phyloP scores from a whole-genome alignment of 129 eudicot genomes.

The Dittrichia graveolens region DNA sequence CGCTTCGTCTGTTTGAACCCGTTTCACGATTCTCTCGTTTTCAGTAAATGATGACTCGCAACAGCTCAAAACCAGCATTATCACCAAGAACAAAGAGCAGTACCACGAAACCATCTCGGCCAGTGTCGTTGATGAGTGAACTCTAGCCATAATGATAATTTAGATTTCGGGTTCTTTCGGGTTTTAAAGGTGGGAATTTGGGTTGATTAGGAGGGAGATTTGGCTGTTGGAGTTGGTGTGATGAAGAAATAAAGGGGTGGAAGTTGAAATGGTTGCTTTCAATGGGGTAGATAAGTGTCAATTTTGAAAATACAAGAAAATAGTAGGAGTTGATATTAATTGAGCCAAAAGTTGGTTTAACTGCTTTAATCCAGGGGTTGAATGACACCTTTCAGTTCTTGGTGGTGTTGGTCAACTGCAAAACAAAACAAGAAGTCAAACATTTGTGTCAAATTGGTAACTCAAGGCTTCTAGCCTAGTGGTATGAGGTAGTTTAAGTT shows the following conservation, averaged over 20 bases:
- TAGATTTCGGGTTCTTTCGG: conserved; percentile 6
- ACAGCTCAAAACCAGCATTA: conserved; percentile 62
- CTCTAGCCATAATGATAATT: conserved; percentile 30
- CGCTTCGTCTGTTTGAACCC: background rate
- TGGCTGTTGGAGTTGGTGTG: conserved; percentile 65
- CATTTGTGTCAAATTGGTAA: conserved; percentile 24
- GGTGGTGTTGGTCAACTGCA: conserved; percentile 48
- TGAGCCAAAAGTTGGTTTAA: conserved; percentile 54
- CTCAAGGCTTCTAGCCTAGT: too few species aligned
- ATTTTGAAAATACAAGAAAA: conserved; percentile 14
- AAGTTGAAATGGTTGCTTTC: conserved; percentile 51
- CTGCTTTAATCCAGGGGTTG: conserved; percentile 47
- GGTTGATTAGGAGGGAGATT: conserved; percentile 41
- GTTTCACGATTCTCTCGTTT: conserved; percentile 22
- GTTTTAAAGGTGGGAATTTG: conserved; percentile 24
- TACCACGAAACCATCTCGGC: conserved; percentile 58
- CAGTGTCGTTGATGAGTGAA: conserved; percentile 38
- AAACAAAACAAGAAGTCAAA: conserved; percentile 27
- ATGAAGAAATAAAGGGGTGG: conserved; percentile 18
- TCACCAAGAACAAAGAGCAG: conserved; percentile 49
- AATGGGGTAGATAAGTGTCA: conserved; percentile 54
- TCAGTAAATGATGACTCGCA: conserved; percentile 41
- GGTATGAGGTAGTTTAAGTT: too few species aligned
- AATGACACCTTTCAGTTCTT: conserved; percentile 22
- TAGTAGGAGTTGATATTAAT: conserved; percentile 12